Conservation (phyloP, 208 protist genomes). For the Trypanosoma caninum region DNA sequence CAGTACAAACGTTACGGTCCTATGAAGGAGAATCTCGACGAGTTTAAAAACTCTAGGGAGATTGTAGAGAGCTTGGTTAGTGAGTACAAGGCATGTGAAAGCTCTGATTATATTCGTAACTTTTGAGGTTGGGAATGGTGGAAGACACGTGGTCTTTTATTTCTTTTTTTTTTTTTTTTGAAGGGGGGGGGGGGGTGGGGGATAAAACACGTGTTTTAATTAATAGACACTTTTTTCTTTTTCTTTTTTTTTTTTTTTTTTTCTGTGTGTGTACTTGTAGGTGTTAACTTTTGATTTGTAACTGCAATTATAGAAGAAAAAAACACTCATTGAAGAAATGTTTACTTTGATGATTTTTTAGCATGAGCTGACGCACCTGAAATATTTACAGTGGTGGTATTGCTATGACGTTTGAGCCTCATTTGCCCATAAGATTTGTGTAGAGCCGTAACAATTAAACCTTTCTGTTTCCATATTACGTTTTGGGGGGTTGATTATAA, state of each 20-base stretch:
- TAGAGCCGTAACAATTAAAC: too few relatives aligned
- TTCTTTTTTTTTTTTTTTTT: constrained; percentile 3
- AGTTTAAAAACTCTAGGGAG: constrained; percentile 95
- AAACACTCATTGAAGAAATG: background rate
- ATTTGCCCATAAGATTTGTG: too few relatives aligned
- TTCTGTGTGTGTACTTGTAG: constrained; percentile 3
- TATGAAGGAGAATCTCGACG: constrained; percentile 93
- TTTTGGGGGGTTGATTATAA: too few relatives aligned
- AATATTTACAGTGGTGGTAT: background rate
- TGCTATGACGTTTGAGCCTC: background rate
- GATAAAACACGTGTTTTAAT: background rate
- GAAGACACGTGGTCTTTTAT: background rate
- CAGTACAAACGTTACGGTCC: constrained; percentile 92
- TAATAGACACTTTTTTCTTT: background rate
- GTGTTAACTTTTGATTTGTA: background rate
- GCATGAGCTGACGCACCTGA: too few relatives aligned
- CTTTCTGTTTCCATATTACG: too few relatives aligned
- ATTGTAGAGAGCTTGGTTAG: constrained; percentile 94
- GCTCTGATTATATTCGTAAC: constrained; percentile 93
- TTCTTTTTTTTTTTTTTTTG: background rate
- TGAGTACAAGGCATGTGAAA: constrained; percentile 97
- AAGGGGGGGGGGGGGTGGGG: background rate
- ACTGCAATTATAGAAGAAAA: background rate
- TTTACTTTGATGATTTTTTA: background rate
- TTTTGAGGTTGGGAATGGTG: constrained; percentile 39